Evolutionary conservation across 78 protist species (phyloP).

Genomic region (Isochrysis galbana): DNA sequence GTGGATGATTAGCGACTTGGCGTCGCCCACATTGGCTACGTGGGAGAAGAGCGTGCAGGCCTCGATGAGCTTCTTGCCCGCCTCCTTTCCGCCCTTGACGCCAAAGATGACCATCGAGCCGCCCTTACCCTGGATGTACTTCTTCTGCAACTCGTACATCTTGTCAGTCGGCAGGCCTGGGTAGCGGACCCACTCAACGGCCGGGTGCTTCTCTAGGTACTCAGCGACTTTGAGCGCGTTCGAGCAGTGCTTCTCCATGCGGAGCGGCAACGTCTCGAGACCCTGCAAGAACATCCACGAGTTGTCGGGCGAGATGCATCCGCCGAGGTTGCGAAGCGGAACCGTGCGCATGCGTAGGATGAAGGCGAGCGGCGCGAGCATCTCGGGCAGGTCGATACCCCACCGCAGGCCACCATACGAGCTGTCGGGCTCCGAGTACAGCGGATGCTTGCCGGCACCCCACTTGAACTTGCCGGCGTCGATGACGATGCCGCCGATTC

Average conservation of each 20-base stretch:
- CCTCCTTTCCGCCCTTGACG: constrained; percentile 42
- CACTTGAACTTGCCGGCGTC: constrained; percentile 55
- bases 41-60: constrained; percentile 40
- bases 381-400: constrained; percentile 51
- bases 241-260: constrained; percentile 41
- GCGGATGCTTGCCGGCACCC: constrained; percentile 30
- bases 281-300: constrained; percentile 56
- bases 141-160: constrained; percentile 40
- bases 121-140: constrained; percentile 39
- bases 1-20: constrained; percentile 60
- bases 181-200: constrained; percentile 51
- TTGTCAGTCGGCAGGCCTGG: constrained; percentile 37
- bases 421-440: constrained; percentile 16
- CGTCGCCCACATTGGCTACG: constrained; percentile 75
- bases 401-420: too few relatives aligned
- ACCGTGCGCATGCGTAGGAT: constrained; percentile 44
- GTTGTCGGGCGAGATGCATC: constrained; percentile 47
- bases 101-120: constrained; percentile 56
- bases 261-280: constrained; percentile 57
- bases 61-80: constrained; percentile 32
- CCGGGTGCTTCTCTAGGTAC: constrained; percentile 38
- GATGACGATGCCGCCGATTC: constrained; percentile 67
- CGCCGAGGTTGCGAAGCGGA: constrained; percentile 51
- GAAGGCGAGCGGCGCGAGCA: neutral
- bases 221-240: constrained; percentile 56